Percentiles rank a stretch among this genome's conserved stretches.
Conservation (phyloP, 2,329 filamentous ascomycete species). For the Fusarium nodosum region DNA sequence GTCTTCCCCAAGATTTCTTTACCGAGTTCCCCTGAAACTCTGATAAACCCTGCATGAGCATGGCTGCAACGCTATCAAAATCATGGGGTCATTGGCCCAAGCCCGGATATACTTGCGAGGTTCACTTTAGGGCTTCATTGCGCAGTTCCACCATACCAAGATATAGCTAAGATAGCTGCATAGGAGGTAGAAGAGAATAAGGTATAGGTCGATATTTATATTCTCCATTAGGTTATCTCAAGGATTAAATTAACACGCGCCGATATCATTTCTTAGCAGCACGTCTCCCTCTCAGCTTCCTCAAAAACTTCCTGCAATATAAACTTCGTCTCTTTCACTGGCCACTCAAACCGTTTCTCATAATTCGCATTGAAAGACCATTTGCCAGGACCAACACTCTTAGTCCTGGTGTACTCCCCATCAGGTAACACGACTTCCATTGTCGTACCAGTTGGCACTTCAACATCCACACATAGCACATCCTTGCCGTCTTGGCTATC, state of each 20-base stretch:
- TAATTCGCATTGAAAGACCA: conserved; percentile 33
- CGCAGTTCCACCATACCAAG: too few species aligned
- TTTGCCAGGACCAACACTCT: conserved; percentile 38
- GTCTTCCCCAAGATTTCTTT: too few species aligned
- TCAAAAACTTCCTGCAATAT: conserved; percentile 11
- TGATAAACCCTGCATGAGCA: too few species aligned
- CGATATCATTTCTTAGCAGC: not conserved
- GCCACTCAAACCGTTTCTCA: conserved; percentile 13
- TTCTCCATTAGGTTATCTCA: too few species aligned
- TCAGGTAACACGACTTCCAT: conserved; percentile 44
- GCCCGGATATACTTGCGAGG: too few species aligned
- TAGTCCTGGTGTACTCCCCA: conserved; percentile 5
- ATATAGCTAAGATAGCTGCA: too few species aligned
- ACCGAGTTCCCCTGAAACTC: too few species aligned
- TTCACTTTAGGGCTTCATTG: too few species aligned
- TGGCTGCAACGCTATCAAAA: too few species aligned
- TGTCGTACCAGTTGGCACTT: conserved; percentile 32
- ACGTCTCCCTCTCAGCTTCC: not conserved
- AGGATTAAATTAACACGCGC: not conserved
- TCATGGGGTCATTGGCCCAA: too few species aligned
- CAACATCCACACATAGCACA: conserved; percentile 27
- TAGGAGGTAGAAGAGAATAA: too few species aligned
- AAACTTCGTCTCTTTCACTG: conserved; percentile 28
- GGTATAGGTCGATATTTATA: too few species aligned
- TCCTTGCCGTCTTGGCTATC: conserved; percentile 1